Evolutionary conservation across 2,329 filamentous ascomycete genomes (phyloP), one percentile per base, ranked within the genome.

Genomic region (Ilyonectria mors-panacis): DNA sequence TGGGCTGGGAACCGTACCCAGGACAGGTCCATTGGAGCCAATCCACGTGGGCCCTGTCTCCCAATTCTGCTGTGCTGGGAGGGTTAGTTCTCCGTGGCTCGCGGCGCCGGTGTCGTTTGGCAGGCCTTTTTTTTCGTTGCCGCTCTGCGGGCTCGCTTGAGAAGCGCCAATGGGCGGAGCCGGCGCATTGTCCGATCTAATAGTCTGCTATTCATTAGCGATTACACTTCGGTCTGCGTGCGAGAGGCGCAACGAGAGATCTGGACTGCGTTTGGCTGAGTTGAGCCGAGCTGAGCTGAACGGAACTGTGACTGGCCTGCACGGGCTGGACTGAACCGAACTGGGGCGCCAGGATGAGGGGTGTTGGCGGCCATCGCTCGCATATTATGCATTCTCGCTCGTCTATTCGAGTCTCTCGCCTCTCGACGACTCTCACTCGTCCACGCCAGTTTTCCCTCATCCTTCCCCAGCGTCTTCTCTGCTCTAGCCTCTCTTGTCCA

Each of bases 401-500:
- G 6, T 21, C 30, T 33, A n/a, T 13, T 15, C 19, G 30, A 35
- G 28, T 37, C 47, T 28, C 47, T 45, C 44, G 44, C 19, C 15
- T 42, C 39, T 42, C 39, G 39, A 42, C 17, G 8, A 53, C n/a
- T 35, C 50, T 53, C 19, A 15, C 50, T 35, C 50, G 19, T 35
- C 6, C 50, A 35, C 6, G 12, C 28, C 57, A 33, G n/a, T 39
- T 48, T 51, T 39, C 57, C 55, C 37, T 64, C 56, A 35, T 55
- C 54, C 51, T 60, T 60, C 58, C 47, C 50, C 48, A n/a, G 39
- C 35, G 19, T 28, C 62, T 44, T 51, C 44, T 30, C 23, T 51
- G 54, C 53, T 54, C 65, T 65, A 65, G 60, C 60, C 51, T 35
- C 53, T 53, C 57, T 57, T n/a, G 59, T 42, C 50, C 47, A 59